Conservation (phyloP, 352 stramenopile species). For the Globisporangium spiculum region DNA sequence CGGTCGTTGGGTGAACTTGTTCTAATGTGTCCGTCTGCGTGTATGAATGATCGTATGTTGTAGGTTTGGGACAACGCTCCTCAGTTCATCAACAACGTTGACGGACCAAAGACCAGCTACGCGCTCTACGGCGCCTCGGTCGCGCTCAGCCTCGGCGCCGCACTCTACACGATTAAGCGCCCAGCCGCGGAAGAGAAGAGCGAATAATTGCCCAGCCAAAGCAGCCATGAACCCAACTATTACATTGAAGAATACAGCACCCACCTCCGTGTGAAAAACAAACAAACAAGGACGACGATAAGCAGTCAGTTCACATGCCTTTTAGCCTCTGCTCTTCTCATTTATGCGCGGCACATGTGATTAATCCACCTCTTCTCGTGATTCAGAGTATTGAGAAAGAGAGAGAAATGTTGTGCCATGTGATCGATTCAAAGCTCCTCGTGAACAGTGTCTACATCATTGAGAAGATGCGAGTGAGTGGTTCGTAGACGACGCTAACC, state of each 20-base stretch:
- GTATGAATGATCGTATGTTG: not conserved
- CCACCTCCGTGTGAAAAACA: constrained; percentile 21
- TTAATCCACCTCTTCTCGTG: not conserved
- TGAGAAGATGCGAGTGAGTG: too few relatives aligned
- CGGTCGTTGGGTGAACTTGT: not conserved
- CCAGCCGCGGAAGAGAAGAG: constrained; percentile 14
- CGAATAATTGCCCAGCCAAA: constrained; percentile 9
- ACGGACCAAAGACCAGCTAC: constrained; percentile 46
- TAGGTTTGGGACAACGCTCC: constrained; percentile 90
- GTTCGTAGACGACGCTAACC: too few relatives aligned
- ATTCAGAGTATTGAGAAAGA: not conserved
- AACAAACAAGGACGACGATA: not conserved
- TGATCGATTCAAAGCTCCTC: not conserved
- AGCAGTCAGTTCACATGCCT: not conserved
- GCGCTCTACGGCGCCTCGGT: constrained; percentile 48
- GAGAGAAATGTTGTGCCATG: not conserved
- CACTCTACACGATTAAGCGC: constrained; percentile 53
- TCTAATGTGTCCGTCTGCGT: not conserved
- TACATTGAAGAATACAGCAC: not conserved
- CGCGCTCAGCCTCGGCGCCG: constrained; percentile 42
- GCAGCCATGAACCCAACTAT: not conserved
- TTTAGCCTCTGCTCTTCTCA: not conserved
- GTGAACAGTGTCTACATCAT: not conserved
- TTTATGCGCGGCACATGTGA: not conserved
- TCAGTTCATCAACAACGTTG: constrained; percentile 76